Evolutionary conservation across 2,329 filamentous ascomycete species (phyloP), one percentile per base, ranked within the genome.

Genomic region (Helotiales sp.): DNA sequence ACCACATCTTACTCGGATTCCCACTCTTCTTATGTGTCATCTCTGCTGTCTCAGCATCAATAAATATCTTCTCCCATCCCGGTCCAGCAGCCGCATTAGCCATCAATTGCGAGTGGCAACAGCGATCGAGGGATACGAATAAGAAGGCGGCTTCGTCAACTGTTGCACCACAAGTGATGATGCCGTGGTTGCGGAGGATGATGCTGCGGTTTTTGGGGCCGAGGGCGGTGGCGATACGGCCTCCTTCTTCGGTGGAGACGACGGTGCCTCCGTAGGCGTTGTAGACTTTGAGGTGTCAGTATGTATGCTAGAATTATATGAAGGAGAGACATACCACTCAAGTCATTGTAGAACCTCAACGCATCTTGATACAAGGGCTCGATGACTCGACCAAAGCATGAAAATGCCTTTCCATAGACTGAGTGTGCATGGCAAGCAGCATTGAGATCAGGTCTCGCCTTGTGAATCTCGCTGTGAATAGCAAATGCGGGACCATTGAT

Each of bases 351-450:
- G 64, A 78, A 77, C 24, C 72, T 71, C 56, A 74, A 76, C 1
- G 70, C 44, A 58, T 57, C 62, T 33, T 65, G 63, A 34, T 50
- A 69, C 55, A 69, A 19, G 31, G 57, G 52, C 7, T 63, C 62
- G 10, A 65, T 24, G 1, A 54, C 54, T 5, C 36, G 33, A 10
- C 49, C 61, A 52, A 66, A 64, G 34, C 57, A 53, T 6, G 57
- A 82, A 72, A 87, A 87, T 4, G 84, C 79, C 61, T 81, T 79
- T 2, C 81, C 82, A 64, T 83, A 78, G 27, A 83, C 74, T 12
- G 76, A 77, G 67, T 84, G 82, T 1, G 77, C 78, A 67, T 85
- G 82, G 3, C 80, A 81, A 7, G 81, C 82, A 46, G 79, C 80
- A 52, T 79, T 70, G 31, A 84, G 78, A 64, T 84, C 81, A 0